A percentile compares a stretch with the other conserved stretches of the same genome.
Conservation (phyloP, 495 filamentous ascomycete species). For the Hypomontagnella monticulosa region DNA sequence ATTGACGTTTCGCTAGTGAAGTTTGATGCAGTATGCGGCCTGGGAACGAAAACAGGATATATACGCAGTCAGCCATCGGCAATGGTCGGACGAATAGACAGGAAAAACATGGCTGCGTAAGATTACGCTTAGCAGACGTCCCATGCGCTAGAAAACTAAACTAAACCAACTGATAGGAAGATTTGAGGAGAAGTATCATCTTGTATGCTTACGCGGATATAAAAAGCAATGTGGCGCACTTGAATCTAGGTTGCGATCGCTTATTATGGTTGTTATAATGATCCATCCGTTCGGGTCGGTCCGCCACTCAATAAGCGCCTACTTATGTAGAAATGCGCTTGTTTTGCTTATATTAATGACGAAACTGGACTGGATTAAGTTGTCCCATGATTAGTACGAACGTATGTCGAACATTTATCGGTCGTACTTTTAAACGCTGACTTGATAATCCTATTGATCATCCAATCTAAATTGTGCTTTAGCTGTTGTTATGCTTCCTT, state of each 20-base stretch:
- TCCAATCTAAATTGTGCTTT: too few relatives aligned
- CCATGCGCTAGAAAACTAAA: too few relatives aligned
- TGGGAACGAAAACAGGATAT: not conserved
- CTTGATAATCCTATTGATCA: not conserved
- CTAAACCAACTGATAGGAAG: too few relatives aligned
- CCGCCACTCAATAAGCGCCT: slow-evolving; percentile 16
- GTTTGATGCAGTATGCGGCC: not conserved
- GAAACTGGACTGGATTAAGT: too few relatives aligned
- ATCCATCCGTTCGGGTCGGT: slow-evolving; percentile 33
- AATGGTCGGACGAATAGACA: too few relatives aligned
- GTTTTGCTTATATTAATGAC: slow-evolving; percentile 15
- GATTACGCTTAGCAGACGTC: too few relatives aligned
- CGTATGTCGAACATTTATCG: not conserved
- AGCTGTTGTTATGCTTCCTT: too few relatives aligned
- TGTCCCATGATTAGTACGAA: not conserved
- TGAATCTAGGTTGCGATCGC: slow-evolving; percentile 18
- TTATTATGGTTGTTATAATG: slow-evolving; percentile 9
- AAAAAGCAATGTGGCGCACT: slow-evolving; percentile 10
- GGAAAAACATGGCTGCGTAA: too few relatives aligned
- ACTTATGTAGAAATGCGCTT: slow-evolving; percentile 5
- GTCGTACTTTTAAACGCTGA: not conserved
- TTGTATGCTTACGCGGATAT: slow-evolving; percentile 16
- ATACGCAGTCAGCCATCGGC: not conserved
- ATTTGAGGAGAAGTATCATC: too few relatives aligned
- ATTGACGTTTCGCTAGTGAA: slow-evolving; percentile 1